A percentile compares a stretch with the other conserved stretches of the same genome.
phyloP scores from a whole-genome alignment of 2,329 filamentous ascomycete genomes.

The Fusarium hainanense region DNA sequence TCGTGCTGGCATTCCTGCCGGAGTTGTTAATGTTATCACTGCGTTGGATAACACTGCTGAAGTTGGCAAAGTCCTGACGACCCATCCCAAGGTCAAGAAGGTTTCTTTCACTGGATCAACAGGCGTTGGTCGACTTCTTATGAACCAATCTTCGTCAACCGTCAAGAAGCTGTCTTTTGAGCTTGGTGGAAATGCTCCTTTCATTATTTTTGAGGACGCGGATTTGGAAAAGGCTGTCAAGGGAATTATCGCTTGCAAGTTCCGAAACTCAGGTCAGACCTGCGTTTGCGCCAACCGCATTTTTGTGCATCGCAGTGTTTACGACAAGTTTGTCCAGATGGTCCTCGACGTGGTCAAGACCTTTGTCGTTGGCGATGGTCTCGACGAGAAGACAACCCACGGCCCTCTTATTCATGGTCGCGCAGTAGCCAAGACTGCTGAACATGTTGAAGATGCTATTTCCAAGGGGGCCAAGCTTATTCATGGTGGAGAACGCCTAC shows the following conservation, averaged over 20 bases:
- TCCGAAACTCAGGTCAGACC: conserved; percentile 77
- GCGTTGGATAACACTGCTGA: conserved; percentile 79
- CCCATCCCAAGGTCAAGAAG: conserved; percentile 66
- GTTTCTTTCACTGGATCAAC: conserved; percentile 77
- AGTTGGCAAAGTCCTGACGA: conserved; percentile 70
- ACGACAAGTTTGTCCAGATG: conserved; percentile 65
- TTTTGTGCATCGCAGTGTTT: conserved; percentile 68
- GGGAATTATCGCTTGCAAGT: conserved; percentile 75
- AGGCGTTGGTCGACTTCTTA: conserved; percentile 61
- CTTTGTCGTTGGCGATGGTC: conserved; percentile 69
- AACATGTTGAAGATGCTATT: conserved; percentile 72
- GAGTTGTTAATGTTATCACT: conserved; percentile 88
- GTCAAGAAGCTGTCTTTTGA: conserved; percentile 81
- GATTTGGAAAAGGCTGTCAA: conserved; percentile 75
- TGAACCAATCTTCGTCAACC: conserved; percentile 76
- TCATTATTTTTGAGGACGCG: conserved; percentile 81
- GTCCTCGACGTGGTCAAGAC: conserved; percentile 63
- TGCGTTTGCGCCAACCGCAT: conserved; percentile 74
- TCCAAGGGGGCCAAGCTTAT: conserved; percentile 69
- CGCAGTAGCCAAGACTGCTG: conserved; percentile 69
- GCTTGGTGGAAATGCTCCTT: conserved; percentile 78
- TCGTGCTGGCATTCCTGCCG: conserved; percentile 85
- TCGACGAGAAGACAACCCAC: conserved; percentile 65
- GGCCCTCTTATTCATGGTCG: conserved; percentile 74
- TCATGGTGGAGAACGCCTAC: conserved; percentile 66